Evolutionary conservation across 177 flowering plant species (phyloP).

Genomic region (Vitis hybrid): DNA sequence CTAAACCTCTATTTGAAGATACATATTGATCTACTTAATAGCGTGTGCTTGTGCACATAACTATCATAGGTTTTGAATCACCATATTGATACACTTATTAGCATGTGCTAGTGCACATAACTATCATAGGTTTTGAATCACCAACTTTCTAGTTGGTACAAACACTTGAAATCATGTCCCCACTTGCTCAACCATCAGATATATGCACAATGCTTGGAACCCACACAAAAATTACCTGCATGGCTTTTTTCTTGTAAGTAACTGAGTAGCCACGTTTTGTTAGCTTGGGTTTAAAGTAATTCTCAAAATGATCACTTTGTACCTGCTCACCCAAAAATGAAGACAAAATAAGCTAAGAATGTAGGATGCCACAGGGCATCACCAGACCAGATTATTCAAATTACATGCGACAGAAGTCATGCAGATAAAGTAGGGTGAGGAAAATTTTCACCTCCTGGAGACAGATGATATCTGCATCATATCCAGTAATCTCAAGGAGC

Average conservation of each 20-base stretch:
- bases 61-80: neutral
- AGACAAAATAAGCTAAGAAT: slow-evolving; percentile 7
- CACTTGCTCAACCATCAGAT: neutral
- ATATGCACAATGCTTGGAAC: neutral
- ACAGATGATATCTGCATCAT: slow-evolving; percentile 50
- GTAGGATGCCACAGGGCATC: neutral
- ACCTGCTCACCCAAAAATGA: slow-evolving; percentile 39
- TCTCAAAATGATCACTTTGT: slow-evolving; percentile 55
- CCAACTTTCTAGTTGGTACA: neutral
- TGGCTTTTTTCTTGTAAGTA: slow-evolving; percentile 33
- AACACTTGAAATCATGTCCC: neutral
- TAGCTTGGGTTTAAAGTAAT: slow-evolving; percentile 47
- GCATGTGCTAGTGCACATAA: neutral
- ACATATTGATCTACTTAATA: neutral
- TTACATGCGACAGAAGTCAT: neutral
- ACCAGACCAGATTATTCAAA: neutral
- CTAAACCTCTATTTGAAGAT: neutral
- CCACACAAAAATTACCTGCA: slow-evolving; percentile 21
- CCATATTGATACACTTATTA: neutral
- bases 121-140: neutral
- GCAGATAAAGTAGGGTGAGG: neutral
- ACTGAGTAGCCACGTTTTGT: slow-evolving; percentile 39
- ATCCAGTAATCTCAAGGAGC: slow-evolving; percentile 36
- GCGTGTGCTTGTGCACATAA: neutral
- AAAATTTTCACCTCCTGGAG: slow-evolving; percentile 44